phyloP scores from a whole-genome alignment of 306 rosid genomes.

The Elaeagnus macrophylla region DNA sequence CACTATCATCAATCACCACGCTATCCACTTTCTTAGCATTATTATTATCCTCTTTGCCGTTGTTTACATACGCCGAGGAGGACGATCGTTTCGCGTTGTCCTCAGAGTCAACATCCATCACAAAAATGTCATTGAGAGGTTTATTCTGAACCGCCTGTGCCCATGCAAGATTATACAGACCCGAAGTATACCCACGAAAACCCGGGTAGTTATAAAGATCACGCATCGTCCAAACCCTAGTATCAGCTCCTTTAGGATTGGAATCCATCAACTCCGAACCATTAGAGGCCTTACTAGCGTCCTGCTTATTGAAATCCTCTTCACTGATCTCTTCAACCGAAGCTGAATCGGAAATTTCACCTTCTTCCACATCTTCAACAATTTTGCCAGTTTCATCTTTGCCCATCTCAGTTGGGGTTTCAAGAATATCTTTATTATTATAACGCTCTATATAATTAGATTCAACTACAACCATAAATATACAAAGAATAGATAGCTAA shows the following conservation, averaged over 20 bases:
- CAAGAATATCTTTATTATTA: constrained; percentile 22
- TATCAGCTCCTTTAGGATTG: constrained; percentile 26
- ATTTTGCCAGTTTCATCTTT: constrained; percentile 32
- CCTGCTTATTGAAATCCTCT: constrained; percentile 73
- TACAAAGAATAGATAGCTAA: background rate
- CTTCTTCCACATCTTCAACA: constrained; percentile 78
- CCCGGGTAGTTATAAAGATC: constrained; percentile 64
- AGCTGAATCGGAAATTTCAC: constrained; percentile 85
- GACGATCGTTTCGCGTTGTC: constrained; percentile 27
- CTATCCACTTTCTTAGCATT: constrained; percentile 20
- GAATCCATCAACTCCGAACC: constrained; percentile 18
- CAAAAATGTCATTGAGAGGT: constrained; percentile 62
- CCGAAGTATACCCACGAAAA: constrained; percentile 54
- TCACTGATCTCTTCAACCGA: constrained; percentile 88
- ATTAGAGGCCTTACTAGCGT: constrained; percentile 16
- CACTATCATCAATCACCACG: constrained; percentile 24
- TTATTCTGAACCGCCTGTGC: constrained; percentile 95
- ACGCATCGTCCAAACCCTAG: constrained; percentile 71
- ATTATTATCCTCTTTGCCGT: constrained; percentile 9
- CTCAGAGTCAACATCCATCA: constrained; percentile 49
- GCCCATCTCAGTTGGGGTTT: constrained; percentile 36
- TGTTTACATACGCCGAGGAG: constrained; percentile 16
- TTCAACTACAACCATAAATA: constrained; percentile 50
- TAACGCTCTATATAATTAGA: constrained; percentile 29
- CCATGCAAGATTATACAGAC: constrained; percentile 80